These are phyloP conservation scores for Penicillium sp. DNA, from an alignment of 2,329 filamentous ascomycete species.

Conservation along the genomic window DNA sequence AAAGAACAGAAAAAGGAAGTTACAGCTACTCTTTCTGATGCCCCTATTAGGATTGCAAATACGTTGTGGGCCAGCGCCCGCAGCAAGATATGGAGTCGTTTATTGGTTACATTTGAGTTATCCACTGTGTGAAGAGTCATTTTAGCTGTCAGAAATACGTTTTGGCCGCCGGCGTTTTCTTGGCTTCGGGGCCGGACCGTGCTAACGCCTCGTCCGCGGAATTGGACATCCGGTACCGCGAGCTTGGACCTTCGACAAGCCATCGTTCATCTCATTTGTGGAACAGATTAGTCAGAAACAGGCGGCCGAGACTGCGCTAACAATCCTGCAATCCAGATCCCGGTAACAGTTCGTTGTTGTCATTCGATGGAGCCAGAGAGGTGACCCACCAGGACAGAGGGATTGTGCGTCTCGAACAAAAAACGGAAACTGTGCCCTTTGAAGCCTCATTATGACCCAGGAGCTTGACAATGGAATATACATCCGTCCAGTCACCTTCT, in stretches of 20 bases:
- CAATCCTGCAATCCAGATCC: background rate
- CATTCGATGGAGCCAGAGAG: background rate
- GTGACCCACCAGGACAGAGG: background rate
- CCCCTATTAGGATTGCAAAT: background rate
- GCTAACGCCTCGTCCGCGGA: background rate
- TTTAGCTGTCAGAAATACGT: background rate
- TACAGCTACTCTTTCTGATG: background rate
- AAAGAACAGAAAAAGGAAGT: background rate
- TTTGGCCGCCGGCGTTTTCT: background rate
- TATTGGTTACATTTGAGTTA: background rate
- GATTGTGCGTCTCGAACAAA: background rate
- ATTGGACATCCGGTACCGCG: background rate
- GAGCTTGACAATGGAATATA: background rate
- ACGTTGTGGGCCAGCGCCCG: background rate
- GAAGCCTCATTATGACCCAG: background rate
- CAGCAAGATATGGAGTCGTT: background rate
- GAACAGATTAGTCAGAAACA: background rate
- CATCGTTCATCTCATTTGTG: background rate
- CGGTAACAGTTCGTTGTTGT: background rate
- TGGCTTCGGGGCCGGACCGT: background rate
- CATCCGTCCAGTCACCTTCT: background rate
- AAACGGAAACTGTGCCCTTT: background rate
- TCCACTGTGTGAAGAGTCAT: background rate
- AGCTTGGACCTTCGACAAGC: background rate
- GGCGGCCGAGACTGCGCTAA: background rate